A percentile compares a stretch with the other conserved stretches of the same genome.
phyloP scores from a whole-genome alignment of 352 stramenopile genomes.

The Pythium utonaiense region DNA sequence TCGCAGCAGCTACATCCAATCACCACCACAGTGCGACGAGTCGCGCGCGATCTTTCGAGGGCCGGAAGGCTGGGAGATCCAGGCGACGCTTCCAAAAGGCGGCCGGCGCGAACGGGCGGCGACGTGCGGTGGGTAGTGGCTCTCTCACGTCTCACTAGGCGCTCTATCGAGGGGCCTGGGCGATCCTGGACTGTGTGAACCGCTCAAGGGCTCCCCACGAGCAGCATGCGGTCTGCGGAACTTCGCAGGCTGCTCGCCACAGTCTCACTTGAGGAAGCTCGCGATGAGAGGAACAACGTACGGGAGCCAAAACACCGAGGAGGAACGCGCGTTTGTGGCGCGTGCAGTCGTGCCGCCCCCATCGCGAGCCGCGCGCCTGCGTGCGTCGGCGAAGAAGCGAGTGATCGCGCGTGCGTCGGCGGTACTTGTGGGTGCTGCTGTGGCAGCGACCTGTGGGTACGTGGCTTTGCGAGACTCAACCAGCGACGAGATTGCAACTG shows the following conservation, averaged over 20 bases:
- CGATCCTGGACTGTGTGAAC: too few species aligned
- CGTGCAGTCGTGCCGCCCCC: not conserved
- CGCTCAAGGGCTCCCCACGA: too few species aligned
- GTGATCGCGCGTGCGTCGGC: conserved; percentile 6
- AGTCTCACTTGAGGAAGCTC: not conserved
- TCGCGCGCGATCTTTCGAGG: not conserved
- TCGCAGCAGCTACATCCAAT: not conserved
- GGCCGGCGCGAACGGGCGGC: not conserved
- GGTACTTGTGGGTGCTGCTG: conserved; percentile 4
- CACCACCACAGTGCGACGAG: not conserved
- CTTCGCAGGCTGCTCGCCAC: not conserved
- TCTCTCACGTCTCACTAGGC: too few species aligned
- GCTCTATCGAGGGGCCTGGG: too few species aligned
- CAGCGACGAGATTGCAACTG: not conserved
- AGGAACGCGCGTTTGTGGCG: conserved; percentile 18
- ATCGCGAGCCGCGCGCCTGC: not conserved
- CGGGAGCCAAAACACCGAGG: conserved; percentile 21
- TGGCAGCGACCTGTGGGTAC: conserved; percentile 7
- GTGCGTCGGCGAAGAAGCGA: not conserved
- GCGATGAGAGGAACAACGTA: conserved; percentile 10
- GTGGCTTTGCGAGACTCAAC: not conserved
- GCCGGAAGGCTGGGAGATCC: not conserved
- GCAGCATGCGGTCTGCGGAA: too few species aligned
- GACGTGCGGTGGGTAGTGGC: not conserved
- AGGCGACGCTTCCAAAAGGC: conserved; percentile 9